Evolutionary conservation across 2,329 filamentous ascomycete species (phyloP).

Genomic region (Cryphonectria naterciae): DNA sequence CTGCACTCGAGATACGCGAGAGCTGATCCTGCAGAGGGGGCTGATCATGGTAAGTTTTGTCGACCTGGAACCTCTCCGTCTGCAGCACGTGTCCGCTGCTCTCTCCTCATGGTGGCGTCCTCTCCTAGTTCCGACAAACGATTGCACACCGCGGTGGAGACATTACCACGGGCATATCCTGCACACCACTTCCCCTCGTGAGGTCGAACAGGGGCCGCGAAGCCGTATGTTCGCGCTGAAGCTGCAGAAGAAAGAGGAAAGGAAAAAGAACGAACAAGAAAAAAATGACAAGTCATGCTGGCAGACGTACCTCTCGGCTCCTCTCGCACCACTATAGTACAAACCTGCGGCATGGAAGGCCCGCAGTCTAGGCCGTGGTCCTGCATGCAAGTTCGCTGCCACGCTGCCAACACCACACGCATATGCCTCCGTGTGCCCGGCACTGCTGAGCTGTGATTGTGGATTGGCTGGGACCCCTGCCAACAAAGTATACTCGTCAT

Average conservation of each 20-base stretch:
- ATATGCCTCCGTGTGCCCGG: neutral
- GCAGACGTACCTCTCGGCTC: neutral
- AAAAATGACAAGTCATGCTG: slow-evolving; percentile 1
- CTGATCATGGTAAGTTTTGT: slow-evolving; percentile 24
- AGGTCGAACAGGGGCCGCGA: slow-evolving; percentile 13
- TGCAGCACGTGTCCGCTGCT: neutral
- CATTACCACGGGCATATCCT: slow-evolving; percentile 12
- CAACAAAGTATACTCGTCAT: slow-evolving; percentile 1
- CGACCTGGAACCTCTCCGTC: slow-evolving; percentile 7
- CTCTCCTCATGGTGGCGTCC: slow-evolving; percentile 10
- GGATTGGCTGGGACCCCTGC: neutral
- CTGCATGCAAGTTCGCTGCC: neutral
- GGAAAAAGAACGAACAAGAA: too few relatives aligned
- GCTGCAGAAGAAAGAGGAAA: too few relatives aligned
- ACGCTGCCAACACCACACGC: neutral
- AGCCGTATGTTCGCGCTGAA: neutral
- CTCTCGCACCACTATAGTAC: neutral
- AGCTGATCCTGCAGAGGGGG: slow-evolving; percentile 26
- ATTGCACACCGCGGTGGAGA: slow-evolving; percentile 16
- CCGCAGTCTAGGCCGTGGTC: neutral
- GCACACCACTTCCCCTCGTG: slow-evolving; percentile 13
- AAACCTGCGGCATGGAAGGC: neutral
- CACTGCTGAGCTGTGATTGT: slow-evolving; percentile 1
- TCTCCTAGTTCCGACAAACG: slow-evolving; percentile 9
- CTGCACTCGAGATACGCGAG: slow-evolving; percentile 29